phyloP scores from a whole-genome alignment of 1,139 yeast species.

The Schwanniomyces etchellsii region DNA sequence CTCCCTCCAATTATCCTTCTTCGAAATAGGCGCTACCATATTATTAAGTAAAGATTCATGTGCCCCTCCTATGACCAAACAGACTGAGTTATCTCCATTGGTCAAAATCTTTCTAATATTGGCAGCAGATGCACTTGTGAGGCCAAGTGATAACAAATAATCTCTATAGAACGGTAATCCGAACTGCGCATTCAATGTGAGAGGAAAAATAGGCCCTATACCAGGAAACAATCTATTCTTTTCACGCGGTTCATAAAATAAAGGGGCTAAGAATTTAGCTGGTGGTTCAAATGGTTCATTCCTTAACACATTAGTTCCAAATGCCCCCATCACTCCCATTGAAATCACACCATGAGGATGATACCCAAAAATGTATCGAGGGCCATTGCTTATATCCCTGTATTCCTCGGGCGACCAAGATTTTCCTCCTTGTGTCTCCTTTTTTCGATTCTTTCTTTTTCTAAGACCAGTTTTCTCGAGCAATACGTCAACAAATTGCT shows the following conservation, averaged over 20 bases:
- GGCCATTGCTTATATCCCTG: slow-evolving; percentile 46
- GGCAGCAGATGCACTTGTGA: slow-evolving; percentile 75
- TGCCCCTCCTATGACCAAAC: slow-evolving; percentile 94
- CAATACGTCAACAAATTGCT: slow-evolving; percentile 31
- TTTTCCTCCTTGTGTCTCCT: slow-evolving; percentile 9
- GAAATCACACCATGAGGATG: slow-evolving; percentile 98
- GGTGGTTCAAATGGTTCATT: slow-evolving; percentile 43
- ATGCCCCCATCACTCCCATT: slow-evolving; percentile 83
- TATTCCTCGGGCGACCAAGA: slow-evolving; percentile 1
- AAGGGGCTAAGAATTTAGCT: slow-evolving; percentile 47
- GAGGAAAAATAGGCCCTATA: slow-evolving; percentile 61
- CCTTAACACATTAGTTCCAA: slow-evolving; percentile 70
- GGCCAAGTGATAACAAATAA: slow-evolving; percentile 73
- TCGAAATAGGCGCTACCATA: slow-evolving; percentile 24
- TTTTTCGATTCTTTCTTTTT: slow-evolving; percentile 31
- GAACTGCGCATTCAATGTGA: slow-evolving; percentile 83
- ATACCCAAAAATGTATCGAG: slow-evolving; percentile 83
- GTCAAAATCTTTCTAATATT: slow-evolving; percentile 63
- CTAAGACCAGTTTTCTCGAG: slow-evolving; percentile 35
- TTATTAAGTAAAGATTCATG: slow-evolving; percentile 69
- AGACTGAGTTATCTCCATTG: slow-evolving; percentile 67
- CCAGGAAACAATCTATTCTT: slow-evolving; percentile 68
- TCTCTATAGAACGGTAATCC: slow-evolving; percentile 86
- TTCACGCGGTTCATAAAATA: slow-evolving; percentile 39
- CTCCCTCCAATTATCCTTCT: slow-evolving; percentile 24